Evolutionary conservation across 768 basidiomycete species (phyloP).

Genomic region (Pulveroboletus ravenelii): DNA sequence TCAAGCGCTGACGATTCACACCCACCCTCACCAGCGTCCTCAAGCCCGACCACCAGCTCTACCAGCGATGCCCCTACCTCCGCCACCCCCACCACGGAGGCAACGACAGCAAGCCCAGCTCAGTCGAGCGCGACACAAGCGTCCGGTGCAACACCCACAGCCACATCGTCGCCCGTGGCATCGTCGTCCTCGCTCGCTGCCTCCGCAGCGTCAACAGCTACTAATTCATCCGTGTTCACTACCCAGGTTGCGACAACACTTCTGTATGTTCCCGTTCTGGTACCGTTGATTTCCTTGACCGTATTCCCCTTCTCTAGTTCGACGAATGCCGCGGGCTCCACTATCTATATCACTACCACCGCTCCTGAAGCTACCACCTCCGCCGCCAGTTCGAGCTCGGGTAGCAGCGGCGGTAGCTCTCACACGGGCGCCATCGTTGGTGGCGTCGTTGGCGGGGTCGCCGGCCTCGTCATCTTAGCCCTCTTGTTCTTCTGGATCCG

Average conservation of each 20-base stretch:
- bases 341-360: constrained; percentile 16
- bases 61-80: not conserved
- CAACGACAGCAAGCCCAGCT: constrained; percentile 1
- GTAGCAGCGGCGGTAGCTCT: not conserved
- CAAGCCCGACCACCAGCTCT: not conserved
- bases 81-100: not conserved
- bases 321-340: constrained; percentile 21
- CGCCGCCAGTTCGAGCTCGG: not conserved
- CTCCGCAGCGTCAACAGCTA: not conserved
- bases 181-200: not conserved
- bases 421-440: constrained; percentile 45
- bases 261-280: constrained; percentile 12
- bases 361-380: constrained; percentile 14
- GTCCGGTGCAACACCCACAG: not conserved
- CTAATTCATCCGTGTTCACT: constrained; percentile 9
- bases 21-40: constrained; percentile 3
- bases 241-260: constrained; percentile 15
- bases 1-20: constrained; percentile 16
- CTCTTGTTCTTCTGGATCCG: constrained; percentile 31
- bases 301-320: constrained; percentile 10
- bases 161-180: not conserved
- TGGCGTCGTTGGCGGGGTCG: constrained; percentile 48
- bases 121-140: constrained; percentile 1
- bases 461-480: constrained; percentile 23
- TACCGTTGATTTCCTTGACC: not conserved